Percentiles rank a stretch among this genome's conserved stretches.
These are phyloP conservation scores for Yamadazyma spencermartinsiae DNA, from an alignment of 1,139 yeast genomes.

Conservation along the genomic window DNA sequence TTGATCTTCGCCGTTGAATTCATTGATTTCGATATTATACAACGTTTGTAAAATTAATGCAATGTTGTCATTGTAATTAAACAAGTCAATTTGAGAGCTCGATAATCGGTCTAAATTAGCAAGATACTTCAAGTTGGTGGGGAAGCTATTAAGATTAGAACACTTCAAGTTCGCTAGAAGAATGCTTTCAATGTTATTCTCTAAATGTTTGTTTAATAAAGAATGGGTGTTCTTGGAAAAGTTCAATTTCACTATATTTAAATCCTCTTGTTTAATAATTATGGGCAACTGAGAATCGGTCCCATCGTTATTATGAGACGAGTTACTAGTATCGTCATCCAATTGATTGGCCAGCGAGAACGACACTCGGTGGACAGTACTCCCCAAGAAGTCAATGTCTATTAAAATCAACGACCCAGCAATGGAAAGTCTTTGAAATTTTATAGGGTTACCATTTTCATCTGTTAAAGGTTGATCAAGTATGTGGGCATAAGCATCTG, in stretches of 20 bases:
- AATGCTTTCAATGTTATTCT: slow-evolving; percentile 24
- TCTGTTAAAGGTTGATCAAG: slow-evolving; percentile 20
- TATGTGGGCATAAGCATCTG: slow-evolving; percentile 32
- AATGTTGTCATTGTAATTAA: slow-evolving; percentile 32
- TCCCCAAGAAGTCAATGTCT: slow-evolving; percentile 42
- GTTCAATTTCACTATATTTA: slow-evolving; percentile 15
- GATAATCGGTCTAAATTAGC: slow-evolving; percentile 39
- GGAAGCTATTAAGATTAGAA: slow-evolving; percentile 30
- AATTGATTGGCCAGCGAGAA: slow-evolving; percentile 38
- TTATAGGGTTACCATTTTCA: slow-evolving; percentile 12
- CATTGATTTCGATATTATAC: slow-evolving; percentile 20
- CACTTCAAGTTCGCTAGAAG: slow-evolving; percentile 27
- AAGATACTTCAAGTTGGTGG: slow-evolving; percentile 37
- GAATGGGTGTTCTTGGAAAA: slow-evolving; percentile 15
- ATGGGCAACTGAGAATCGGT: slow-evolving; percentile 5
- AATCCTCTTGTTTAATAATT: slow-evolving; percentile 7
- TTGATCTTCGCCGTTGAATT: neutral
- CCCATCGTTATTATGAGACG: slow-evolving; percentile 5
- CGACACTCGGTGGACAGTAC: slow-evolving; percentile 29
- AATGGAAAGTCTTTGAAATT: slow-evolving; percentile 34
- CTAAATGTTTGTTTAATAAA: slow-evolving; percentile 14
- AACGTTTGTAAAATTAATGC: slow-evolving; percentile 29
- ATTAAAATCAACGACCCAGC: slow-evolving; percentile 45
- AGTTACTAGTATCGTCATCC: slow-evolving; percentile 9
- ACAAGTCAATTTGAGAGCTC: slow-evolving; percentile 32